Percentiles rank a stretch among this genome's conserved stretches.
phyloP scores from a whole-genome alignment of 176 grass and related monocot species.

The Oryza glumipatula region DNA sequence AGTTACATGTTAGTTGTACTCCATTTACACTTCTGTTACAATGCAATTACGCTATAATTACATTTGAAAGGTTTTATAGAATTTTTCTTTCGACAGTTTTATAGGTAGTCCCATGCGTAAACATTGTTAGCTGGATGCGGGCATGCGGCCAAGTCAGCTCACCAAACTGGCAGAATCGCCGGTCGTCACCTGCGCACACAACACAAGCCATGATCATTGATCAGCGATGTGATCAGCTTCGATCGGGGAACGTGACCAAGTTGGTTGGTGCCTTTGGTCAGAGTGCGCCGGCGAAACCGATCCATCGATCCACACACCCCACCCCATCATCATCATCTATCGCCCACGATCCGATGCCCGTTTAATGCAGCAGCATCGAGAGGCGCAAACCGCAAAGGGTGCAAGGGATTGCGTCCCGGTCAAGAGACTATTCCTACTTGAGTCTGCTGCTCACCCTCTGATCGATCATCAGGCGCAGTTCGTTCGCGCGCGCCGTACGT shows the following conservation, averaged over 20 bases:
- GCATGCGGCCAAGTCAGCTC: background rate
- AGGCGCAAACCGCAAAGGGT: background rate
- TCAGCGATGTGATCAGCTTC: background rate
- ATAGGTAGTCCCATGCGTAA: background rate
- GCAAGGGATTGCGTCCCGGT: constrained; percentile 13
- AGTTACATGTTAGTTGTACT: too few species aligned
- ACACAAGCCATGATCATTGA: too few species aligned
- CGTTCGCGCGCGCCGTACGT: too few species aligned
- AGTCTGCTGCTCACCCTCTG: too few species aligned
- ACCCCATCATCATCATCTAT: background rate
- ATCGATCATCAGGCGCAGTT: too few species aligned
- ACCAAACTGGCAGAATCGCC: background rate
- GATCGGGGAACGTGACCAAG: background rate
- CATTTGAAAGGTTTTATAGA: too few species aligned
- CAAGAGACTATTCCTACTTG: background rate
- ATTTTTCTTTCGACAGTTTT: too few species aligned
- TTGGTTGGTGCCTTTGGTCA: background rate
- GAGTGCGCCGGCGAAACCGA: background rate
- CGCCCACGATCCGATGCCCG: constrained; percentile 33
- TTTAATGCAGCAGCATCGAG: background rate
- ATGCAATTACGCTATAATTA: too few species aligned
- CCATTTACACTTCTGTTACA: too few species aligned
- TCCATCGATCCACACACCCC: too few species aligned
- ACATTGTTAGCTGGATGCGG: constrained; percentile 8
- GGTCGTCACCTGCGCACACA: too few species aligned